These are phyloP conservation scores for Pleurotus tuoliensis DNA, from an alignment of 768 basidiomycete species.

Conservation along the genomic window DNA sequence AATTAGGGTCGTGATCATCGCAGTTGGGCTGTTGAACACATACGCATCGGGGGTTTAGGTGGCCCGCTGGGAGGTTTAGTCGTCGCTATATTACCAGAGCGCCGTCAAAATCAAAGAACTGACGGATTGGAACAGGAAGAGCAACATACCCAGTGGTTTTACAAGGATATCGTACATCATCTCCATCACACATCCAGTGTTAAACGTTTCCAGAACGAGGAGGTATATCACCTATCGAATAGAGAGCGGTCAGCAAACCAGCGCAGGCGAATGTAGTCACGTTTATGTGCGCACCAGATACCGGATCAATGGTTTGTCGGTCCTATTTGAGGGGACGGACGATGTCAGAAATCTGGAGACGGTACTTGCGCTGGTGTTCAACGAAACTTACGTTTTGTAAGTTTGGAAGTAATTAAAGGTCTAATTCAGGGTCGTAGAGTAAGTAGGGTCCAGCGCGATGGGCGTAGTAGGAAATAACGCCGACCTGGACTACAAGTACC, in stretches of 20 bases:
- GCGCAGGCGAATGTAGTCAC: background rate
- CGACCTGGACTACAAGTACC: conserved; percentile 6
- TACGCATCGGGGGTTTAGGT: background rate
- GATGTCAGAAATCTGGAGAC: background rate
- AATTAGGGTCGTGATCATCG: too few relatives aligned
- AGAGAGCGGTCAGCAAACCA: background rate
- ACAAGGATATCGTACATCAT: conserved; percentile 12
- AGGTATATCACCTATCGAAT: conserved; percentile 8
- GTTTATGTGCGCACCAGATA: conserved; percentile 1
- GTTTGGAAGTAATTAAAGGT: conserved; percentile 8
- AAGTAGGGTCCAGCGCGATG: background rate
- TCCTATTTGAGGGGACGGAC: background rate
- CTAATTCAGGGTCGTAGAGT: background rate
- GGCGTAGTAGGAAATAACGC: background rate
- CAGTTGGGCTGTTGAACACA: background rate
- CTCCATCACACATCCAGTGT: conserved; percentile 9
- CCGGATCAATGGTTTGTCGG: conserved; percentile 5
- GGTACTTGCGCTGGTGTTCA: background rate
- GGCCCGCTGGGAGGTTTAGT: background rate
- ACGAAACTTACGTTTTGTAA: conserved; percentile 5
- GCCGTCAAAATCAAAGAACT: too few relatives aligned
- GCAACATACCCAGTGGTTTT: background rate
- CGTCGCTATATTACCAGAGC: background rate
- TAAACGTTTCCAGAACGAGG: conserved; percentile 11
- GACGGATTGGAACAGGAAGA: too few relatives aligned